Evolutionary conservation across 768 basidiomycete species (phyloP).

Genomic region (Boletus subparvulus): DNA sequence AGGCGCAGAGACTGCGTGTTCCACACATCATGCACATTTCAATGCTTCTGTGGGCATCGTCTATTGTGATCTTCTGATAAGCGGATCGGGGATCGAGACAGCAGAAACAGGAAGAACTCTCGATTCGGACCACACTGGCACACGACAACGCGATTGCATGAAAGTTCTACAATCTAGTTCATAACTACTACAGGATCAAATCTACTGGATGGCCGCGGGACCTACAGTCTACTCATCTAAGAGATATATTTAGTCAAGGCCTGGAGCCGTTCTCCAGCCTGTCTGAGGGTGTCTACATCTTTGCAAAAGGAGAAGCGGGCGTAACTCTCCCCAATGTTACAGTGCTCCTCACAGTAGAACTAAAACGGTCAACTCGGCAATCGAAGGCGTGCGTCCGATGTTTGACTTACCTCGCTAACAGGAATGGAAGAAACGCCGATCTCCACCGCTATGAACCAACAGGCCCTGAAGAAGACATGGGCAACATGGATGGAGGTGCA

Average conservation of each 20-base stretch:
- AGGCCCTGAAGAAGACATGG: conserved; percentile 53
- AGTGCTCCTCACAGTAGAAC: conserved; percentile 93
- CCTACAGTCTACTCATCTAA: conserved; percentile 4
- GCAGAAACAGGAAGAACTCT: not conserved
- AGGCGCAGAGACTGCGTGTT: not conserved
- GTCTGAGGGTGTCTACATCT: conserved; percentile 77
- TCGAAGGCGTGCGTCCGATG: not conserved
- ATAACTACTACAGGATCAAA: not conserved
- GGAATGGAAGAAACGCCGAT: conserved; percentile 92
- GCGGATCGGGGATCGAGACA: not conserved
- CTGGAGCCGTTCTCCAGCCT: conserved; percentile 82
- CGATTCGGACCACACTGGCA: not conserved
- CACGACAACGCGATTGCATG: not conserved
- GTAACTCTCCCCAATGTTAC: conserved; percentile 81
- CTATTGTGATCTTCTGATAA: not conserved
- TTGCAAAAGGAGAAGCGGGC: conserved; percentile 96
- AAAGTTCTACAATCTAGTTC: not conserved
- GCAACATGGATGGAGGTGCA: not conserved
- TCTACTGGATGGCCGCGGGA: not conserved
- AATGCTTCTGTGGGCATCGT: not conserved
- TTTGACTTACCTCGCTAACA: conserved; percentile 80
- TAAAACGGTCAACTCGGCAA: conserved; percentile 31
- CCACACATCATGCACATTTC: not conserved
- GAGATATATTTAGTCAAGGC: conserved; percentile 64
- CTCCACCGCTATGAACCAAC: conserved; percentile 93